Conservation (phyloP, 257 asterid genomes). For the Ajuga chamaepitys region DNA sequence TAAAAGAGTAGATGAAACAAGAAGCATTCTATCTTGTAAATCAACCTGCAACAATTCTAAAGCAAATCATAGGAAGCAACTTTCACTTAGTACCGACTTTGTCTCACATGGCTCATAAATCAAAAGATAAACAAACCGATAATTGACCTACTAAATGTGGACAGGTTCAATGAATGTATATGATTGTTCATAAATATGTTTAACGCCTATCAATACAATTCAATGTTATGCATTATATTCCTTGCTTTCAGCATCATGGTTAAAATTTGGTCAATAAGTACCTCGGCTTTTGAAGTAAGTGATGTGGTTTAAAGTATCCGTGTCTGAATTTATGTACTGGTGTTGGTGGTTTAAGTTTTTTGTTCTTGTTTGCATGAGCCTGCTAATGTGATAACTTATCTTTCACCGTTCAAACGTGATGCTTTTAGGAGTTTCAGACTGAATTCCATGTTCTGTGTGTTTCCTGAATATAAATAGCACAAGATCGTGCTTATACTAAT, state of each 20-base stretch:
- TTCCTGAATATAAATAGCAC: slow-evolving; percentile 5
- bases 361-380: not conserved
- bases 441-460: not conserved
- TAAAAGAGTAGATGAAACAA: not conserved
- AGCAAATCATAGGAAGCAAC: not conserved
- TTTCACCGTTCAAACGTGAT: not conserved
- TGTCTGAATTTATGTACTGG: not conserved
- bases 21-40: not conserved
- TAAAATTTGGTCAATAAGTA: not conserved
- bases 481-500: not conserved
- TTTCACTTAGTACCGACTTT: not conserved
- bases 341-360: not conserved
- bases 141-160: not conserved
- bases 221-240: too few relatives aligned
- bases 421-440: not conserved
- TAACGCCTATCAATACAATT: too few relatives aligned
- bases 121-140: not conserved
- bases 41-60: not conserved
- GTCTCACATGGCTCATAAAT: not conserved
- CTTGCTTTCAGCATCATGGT: not conserved
- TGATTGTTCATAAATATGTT: not conserved
- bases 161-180: not conserved
- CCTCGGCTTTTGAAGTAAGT: not conserved
- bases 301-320: not conserved
- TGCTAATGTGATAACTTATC: not conserved